phyloP scores from a whole-genome alignment of 805 yeast genomes.

The Wickerhamomyces canadensis region DNA sequence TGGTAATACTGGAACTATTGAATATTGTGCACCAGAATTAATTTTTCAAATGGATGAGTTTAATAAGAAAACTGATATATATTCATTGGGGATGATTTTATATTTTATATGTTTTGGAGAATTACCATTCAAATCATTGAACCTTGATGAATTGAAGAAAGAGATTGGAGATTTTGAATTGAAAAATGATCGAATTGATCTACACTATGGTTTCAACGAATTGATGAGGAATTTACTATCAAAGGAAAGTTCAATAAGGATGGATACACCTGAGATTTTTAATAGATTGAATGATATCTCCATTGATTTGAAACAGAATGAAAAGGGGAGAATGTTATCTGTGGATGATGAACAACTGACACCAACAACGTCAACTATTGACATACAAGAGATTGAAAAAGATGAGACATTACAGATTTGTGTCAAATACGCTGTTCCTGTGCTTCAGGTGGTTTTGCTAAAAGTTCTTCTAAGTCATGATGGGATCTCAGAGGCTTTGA shows the following conservation, averaged over 20 bases:
- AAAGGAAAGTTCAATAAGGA: conserved; percentile 33
- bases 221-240: conserved; percentile 36
- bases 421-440: too few relatives aligned
- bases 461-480: too few relatives aligned
- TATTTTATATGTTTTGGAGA: conserved; percentile 67
- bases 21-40: conserved; percentile 79
- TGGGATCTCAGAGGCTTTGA: too few relatives aligned
- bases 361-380: too few relatives aligned
- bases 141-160: conserved; percentile 26
- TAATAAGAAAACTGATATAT: conserved; percentile 69
- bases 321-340: background rate
- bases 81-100: conserved; percentile 79
- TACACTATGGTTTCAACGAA: conserved; percentile 27
- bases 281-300: conserved; percentile 21
- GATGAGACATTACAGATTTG: too few relatives aligned
- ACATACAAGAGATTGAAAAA: too few relatives aligned
- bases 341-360: background rate
- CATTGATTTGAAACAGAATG: background rate
- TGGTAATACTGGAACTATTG: conserved; percentile 85
- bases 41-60: conserved; percentile 37
- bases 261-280: conserved; percentile 37
- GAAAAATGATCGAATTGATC: conserved; percentile 16
- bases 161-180: conserved; percentile 26
- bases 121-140: conserved; percentile 48
- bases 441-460: too few relatives aligned